Conservation (phyloP, 345 rosid species). For the Sisymbrium irio region DNA sequence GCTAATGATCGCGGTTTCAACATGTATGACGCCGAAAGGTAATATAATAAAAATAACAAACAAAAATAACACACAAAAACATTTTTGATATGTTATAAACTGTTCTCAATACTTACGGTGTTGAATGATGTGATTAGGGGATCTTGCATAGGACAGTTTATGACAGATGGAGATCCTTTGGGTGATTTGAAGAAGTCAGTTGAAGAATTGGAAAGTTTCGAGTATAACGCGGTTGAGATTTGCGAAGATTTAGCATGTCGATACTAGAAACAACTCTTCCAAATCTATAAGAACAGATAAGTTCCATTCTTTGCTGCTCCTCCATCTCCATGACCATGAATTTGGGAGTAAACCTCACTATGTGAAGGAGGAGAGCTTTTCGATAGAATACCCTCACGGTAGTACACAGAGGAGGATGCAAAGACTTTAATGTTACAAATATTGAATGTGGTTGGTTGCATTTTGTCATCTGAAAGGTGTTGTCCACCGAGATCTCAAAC, state of each 20-base stretch:
- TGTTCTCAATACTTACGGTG: not conserved
- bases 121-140: constrained; percentile 44
- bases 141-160: constrained; percentile 48
- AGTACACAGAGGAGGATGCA: too few species aligned
- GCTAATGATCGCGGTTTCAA: constrained; percentile 65
- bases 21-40: constrained; percentile 67
- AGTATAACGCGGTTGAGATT: constrained; percentile 38
- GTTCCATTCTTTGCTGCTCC: constrained; percentile 52
- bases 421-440: too few species aligned
- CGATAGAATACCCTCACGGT: too few species aligned
- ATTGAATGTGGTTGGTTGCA: too few species aligned
- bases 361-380: too few species aligned
- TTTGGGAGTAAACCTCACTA: too few species aligned
- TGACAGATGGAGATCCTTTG: constrained; percentile 51
- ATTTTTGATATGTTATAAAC: not conserved
- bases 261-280: constrained; percentile 69
- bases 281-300: constrained; percentile 60
- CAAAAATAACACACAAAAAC: too few species aligned
- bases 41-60: not conserved
- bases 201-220: constrained; percentile 45
- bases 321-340: constrained; percentile 15
- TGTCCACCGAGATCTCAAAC: too few species aligned
- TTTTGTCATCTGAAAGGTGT: too few species aligned
- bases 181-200: constrained; percentile 61
- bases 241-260: constrained; percentile 51